A percentile compares a stretch with the other conserved stretches of the same genome.
These are phyloP conservation scores for Scheffersomyces illinoinensis DNA, from an alignment of 1,139 yeast genomes.

Conservation along the genomic window DNA sequence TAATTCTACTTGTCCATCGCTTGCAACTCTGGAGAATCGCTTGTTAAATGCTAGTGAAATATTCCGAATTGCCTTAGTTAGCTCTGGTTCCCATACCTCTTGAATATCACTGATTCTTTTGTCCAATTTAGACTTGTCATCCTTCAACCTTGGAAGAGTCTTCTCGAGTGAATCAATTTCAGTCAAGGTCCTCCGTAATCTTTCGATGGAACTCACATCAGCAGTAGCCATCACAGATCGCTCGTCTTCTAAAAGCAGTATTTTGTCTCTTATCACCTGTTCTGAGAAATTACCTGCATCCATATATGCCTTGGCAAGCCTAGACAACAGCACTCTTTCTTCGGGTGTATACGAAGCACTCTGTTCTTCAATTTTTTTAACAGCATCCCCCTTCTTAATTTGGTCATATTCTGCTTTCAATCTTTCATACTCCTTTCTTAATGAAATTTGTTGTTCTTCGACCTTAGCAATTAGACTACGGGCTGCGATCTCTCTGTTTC, in stretches of 20 bases:
- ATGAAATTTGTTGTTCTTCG: slow-evolving; percentile 28
- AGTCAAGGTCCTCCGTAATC: slow-evolving; percentile 28
- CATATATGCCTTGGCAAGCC: slow-evolving; percentile 45
- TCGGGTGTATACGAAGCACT: slow-evolving; percentile 43
- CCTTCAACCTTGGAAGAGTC: slow-evolving; percentile 35
- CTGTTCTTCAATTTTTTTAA: slow-evolving; percentile 39
- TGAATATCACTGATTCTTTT: slow-evolving; percentile 41
- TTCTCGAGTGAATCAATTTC: slow-evolving; percentile 31
- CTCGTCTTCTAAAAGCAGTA: slow-evolving; percentile 40
- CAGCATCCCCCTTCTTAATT: slow-evolving; percentile 47
- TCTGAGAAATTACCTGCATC: slow-evolving; percentile 45
- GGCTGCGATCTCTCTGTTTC: slow-evolving; percentile 35
- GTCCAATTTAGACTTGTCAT: slow-evolving; percentile 26
- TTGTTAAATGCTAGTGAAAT: slow-evolving; percentile 66
- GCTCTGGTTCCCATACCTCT: slow-evolving; percentile 57
- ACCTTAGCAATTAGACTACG: slow-evolving; percentile 34
- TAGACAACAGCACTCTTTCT: slow-evolving; percentile 41
- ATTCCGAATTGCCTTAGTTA: slow-evolving; percentile 48
- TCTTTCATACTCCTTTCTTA: slow-evolving; percentile 32
- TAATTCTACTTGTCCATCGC: slow-evolving; percentile 77
- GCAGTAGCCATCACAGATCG: slow-evolving; percentile 39
- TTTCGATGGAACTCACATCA: slow-evolving; percentile 37
- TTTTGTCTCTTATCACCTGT: slow-evolving; percentile 28
- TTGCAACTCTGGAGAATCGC: slow-evolving; percentile 73
- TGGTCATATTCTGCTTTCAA: slow-evolving; percentile 45